Conservation (phyloP, 108 stramenopile species). For the Pseudonitzschia multistriata region DNA sequence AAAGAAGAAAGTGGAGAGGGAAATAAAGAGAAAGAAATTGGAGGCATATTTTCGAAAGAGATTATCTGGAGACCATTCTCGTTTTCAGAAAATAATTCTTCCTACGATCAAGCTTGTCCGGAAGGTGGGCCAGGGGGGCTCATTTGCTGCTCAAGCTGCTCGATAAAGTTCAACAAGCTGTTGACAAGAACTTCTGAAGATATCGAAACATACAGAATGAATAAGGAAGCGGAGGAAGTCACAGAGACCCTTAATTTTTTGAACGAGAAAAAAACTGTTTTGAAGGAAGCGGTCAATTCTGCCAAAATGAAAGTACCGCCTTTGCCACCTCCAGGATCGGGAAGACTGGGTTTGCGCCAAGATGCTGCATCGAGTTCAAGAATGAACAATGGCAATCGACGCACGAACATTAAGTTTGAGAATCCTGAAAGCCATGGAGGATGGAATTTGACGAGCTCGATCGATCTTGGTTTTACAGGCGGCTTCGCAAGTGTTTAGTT, state of each 20-base stretch:
- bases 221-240: conserved; percentile 29
- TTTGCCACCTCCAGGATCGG: conserved; percentile 6
- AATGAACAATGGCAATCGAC: conserved; percentile 1
- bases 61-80: conserved; percentile 28
- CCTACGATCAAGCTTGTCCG: conserved; percentile 52
- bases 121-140: conserved; percentile 78
- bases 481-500: conserved; percentile 10
- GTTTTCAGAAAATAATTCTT: not conserved
- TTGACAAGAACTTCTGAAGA: conserved; percentile 32
- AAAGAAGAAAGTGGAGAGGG: not conserved
- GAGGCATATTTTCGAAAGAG: conserved; percentile 24
- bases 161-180: conserved; percentile 55
- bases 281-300: conserved; percentile 17
- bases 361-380: not conserved
- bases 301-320: conserved; percentile 35
- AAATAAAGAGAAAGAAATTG: not conserved
- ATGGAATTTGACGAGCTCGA: conserved; percentile 33
- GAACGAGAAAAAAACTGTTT: conserved; percentile 14
- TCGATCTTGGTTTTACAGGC: conserved; percentile 19
- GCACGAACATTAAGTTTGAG: not conserved
- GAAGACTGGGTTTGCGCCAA: not conserved
- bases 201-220: conserved; percentile 34
- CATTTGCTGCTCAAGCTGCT: conserved; percentile 73
- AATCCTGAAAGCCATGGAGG: not conserved
- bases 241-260: conserved; percentile 32